Conservation (phyloP, 2,329 filamentous ascomycete species). For the Aspergillus candidus region DNA sequence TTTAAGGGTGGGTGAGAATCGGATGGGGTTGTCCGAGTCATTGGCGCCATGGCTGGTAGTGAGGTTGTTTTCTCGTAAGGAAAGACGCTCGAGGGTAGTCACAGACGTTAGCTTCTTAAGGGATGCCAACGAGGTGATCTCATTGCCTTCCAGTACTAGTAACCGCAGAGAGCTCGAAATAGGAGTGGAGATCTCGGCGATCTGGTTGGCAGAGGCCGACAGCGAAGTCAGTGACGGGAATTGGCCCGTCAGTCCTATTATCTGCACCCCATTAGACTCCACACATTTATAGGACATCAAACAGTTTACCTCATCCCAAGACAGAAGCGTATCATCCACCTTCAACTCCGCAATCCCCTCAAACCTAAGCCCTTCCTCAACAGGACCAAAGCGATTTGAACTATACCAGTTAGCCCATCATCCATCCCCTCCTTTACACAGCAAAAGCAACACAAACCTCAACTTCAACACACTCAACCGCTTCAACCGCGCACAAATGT, state of each 20-base stretch:
- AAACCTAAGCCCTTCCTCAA: slow-evolving; percentile 41
- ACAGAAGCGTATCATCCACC: slow-evolving; percentile 61
- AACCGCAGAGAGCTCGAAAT: slow-evolving; percentile 35
- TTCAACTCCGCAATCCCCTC: slow-evolving; percentile 54
- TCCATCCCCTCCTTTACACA: not conserved
- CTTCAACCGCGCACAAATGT: slow-evolving; percentile 66
- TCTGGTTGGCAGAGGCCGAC: slow-evolving; percentile 32
- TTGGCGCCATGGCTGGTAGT: slow-evolving; percentile 35
- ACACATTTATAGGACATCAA: not conserved
- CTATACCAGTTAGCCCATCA: slow-evolving; percentile 39
- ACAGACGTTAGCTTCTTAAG: slow-evolving; percentile 49
- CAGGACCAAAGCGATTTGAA: slow-evolving; percentile 60
- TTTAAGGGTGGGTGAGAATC: slow-evolving; percentile 51
- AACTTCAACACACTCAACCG: slow-evolving; percentile 61
- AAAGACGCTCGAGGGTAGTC: slow-evolving; percentile 43
- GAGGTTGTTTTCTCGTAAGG: slow-evolving; percentile 72
- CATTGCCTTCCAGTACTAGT: slow-evolving; percentile 47
- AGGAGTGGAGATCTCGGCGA: slow-evolving; percentile 25
- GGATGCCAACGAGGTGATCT: slow-evolving; percentile 31
- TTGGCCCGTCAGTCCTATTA: slow-evolving; percentile 27
- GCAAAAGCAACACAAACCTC: slow-evolving; percentile 51
- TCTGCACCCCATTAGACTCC: slow-evolving; percentile 21
- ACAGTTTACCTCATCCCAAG: slow-evolving; percentile 57
- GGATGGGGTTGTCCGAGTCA: slow-evolving; percentile 31
- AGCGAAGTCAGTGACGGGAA: slow-evolving; percentile 32